These are phyloP conservation scores for Mallotus nudiflorus DNA, from an alignment of 345 rosid genomes.

Conservation along the genomic window DNA sequence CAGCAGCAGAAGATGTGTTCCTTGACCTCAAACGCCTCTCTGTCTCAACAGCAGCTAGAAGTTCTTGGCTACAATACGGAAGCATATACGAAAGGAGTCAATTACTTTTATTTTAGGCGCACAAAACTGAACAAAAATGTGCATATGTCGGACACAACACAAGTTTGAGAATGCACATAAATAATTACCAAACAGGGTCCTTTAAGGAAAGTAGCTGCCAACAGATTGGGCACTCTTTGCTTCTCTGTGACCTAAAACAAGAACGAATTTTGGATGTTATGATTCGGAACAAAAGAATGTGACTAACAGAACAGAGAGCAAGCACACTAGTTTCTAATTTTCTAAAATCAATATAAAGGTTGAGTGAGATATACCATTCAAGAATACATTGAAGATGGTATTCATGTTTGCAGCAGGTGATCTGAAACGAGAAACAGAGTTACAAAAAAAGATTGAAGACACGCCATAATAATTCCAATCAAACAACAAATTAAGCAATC, in stretches of 20 bases:
- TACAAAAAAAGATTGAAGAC: background rate
- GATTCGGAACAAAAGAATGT: background rate
- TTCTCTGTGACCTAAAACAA: conserved; percentile 83
- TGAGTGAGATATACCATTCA: conserved; percentile 57
- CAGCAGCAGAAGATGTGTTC: conserved; percentile 32
- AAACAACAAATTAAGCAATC: background rate
- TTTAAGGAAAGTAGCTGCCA: conserved; percentile 68
- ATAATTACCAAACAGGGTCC: conserved; percentile 67
- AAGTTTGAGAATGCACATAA: background rate
- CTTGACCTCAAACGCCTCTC: conserved; percentile 58
- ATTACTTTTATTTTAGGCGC: conserved; percentile 16
- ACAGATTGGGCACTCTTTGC: conserved; percentile 93
- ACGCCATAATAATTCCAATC: too few relatives aligned
- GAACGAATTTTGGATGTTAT: too few relatives aligned
- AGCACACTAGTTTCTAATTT: background rate
- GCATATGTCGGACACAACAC: background rate
- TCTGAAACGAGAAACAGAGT: conserved; percentile 42
- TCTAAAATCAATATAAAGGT: background rate
- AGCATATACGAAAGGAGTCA: conserved; percentile 18
- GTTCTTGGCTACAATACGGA: conserved; percentile 66
- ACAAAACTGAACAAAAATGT: background rate
- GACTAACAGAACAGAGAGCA: too few relatives aligned
- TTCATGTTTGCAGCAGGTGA: conserved; percentile 88
- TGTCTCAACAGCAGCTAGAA: conserved; percentile 61
- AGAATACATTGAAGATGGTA: conserved; percentile 95